Base-by-base conservation (phyloP, 176 grass and related monocot species). In the Rhipidocladum racemiflorum region DNA sequence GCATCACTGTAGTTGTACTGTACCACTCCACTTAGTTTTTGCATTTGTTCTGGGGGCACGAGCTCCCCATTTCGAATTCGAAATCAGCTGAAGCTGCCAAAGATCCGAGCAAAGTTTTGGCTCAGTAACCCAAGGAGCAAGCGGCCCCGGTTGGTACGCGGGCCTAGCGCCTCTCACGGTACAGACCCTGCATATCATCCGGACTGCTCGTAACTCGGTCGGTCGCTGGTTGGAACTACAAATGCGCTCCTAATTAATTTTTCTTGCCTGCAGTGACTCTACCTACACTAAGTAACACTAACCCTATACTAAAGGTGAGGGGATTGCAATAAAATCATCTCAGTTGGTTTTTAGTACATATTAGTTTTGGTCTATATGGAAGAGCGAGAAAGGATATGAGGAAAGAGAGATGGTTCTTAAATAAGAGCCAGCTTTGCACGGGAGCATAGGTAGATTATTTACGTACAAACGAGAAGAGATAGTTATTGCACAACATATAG, bases 181-280 rank as follows among this genome's bases (percentile, higher is more conserved):
- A 64, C 38, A 72, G 65, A 82, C 76, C 63, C 23, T 55, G 64
- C 87, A 20, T 57, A 89, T 89, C 88, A 24, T 35, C 78, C 72
- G 70, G 80, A 85, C 78, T n/a, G 64, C 38, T 54, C 76, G 64
- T 54, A 80, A 44, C 69, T 84, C 82, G 50, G 23, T 8, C 81
- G 69, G 39, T 75, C 82, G 35, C 50, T 21, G 40, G 68, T 68
- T 74, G 69, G 81, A 68, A 61, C 76, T 81, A 39, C 25, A 76
- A 39, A 13, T 24, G 69, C 53, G 39, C 38, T 48, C 54, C 17
- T 72, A 61, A 12, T 25, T 11, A 54, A 21, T 53, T 6, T 2
- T 10, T 4, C 11, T 14, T 60, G 56, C 56, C 27, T 24, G 1
- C 24, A 27, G 25, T 12, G 56, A 59, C 17, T 50, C 16, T 51